Evolutionary conservation across 768 basidiomycete species (phyloP), one percentile per base, ranked within the genome.

Genomic region (Mycena filopes): DNA sequence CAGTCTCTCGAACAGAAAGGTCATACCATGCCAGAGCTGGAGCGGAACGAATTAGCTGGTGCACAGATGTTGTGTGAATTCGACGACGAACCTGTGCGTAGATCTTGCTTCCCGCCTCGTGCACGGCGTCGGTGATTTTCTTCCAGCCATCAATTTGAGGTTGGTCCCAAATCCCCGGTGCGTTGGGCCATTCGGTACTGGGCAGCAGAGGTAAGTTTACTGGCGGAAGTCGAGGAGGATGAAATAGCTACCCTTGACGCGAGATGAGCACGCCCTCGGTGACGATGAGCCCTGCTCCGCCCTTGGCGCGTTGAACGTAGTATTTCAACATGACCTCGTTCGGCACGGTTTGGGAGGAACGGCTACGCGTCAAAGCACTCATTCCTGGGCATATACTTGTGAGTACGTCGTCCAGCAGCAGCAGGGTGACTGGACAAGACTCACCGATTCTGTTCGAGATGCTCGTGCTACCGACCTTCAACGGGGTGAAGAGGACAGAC

Each of bases 281-380:
- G 13, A 77, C 65, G 48, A 81, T 77, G 23, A 82, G 70, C 7
- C 80, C 78, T 5, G 77, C 77, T 21, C 78, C 79, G 2, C 77
- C 77, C 7, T 50, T 55, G 8, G 79, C 80, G 11, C 81, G 78
- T 60, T 81, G 80, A 20, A 51, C 63, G 58, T 81, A 82, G 64
- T 81, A 80, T 61, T 81, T 74, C n/a, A 63, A 65, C 70, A 76
- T 81, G 47, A 74, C 57, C 26, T 74, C 73, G 60, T 76, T 81
- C 16, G 80, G 78, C 25, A 81, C 68, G n/a, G 74, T 74, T 18
- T 66, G 71, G n/a, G 72, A 66, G 11, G 77, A 71, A 10, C 80
- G 77, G 55, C 74, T 79, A 16, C 81, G 75, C 13, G 79, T 81
- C 33, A 82, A 60, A 3, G 79, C 73, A 56, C 77, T 72, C 75